Conservation (phyloP, 2,329 filamentous ascomycete species). For the Aureobasidium uvarum region DNA sequence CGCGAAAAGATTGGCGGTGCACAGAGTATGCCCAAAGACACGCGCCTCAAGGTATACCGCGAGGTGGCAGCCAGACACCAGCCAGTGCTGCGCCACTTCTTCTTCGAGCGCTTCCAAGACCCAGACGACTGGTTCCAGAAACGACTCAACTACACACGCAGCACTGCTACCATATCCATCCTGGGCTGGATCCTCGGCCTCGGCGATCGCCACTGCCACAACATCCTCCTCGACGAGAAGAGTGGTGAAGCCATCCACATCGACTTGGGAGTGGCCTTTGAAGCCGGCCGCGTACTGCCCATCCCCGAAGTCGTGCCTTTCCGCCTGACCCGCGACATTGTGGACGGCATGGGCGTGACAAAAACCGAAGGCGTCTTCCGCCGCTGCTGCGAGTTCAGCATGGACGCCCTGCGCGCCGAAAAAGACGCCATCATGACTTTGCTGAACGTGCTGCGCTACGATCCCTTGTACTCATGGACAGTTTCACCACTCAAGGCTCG, state of each 20-base stretch:
- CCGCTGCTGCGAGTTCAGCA: constrained; percentile 96
- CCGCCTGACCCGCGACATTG: constrained; percentile 86
- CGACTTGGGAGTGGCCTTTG: constrained; percentile 94
- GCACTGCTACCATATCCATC: constrained; percentile 92
- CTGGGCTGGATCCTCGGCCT: constrained; percentile 89
- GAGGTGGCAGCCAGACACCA: constrained; percentile 79
- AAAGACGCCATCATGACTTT: constrained; percentile 98
- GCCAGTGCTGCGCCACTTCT: constrained; percentile 94
- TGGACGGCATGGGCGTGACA: constrained; percentile 95
- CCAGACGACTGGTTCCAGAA: constrained; percentile 95
- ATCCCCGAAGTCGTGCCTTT: constrained; percentile 97
- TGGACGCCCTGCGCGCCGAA: constrained; percentile 92
- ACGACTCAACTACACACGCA: constrained; percentile 86
- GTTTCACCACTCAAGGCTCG: constrained; percentile 69
- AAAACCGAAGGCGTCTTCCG: constrained; percentile 95
- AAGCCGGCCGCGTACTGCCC: constrained; percentile 90
- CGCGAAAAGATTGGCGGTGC: constrained; percentile 75
- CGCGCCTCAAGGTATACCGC: constrained; percentile 71
- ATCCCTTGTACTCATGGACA: constrained; percentile 95
- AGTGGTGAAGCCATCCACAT: constrained; percentile 96
- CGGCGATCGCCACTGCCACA: constrained; percentile 93
- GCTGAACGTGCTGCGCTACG: constrained; percentile 94
- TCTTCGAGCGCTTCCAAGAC: constrained; percentile 89
- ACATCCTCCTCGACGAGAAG: constrained; percentile 86
- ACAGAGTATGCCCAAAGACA: constrained; percentile 66